Conservation (phyloP, 148 eudicot species). For the Agrostemma githago region DNA sequence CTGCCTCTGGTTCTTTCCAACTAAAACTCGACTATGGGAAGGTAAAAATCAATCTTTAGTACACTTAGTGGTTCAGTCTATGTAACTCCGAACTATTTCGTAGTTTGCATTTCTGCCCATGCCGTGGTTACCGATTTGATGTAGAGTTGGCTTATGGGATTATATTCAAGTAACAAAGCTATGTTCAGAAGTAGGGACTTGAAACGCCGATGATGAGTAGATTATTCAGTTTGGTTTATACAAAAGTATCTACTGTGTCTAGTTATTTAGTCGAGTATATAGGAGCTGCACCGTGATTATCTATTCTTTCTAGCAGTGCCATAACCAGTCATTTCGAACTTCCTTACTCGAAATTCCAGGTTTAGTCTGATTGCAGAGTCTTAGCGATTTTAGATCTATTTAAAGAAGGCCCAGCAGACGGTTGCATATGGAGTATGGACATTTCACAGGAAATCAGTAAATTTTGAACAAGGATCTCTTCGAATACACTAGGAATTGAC, state of each 20-base stretch:
- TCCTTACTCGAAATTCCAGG: too few species aligned
- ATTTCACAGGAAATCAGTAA: neutral
- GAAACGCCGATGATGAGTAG: neutral
- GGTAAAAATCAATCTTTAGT: neutral
- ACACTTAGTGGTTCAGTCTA: neutral
- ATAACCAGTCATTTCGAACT: too few species aligned
- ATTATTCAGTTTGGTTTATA: neutral
- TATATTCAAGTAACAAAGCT: neutral
- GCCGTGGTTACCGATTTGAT: neutral
- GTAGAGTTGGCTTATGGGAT: neutral
- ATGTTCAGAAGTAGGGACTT: neutral
- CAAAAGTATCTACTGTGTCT: too few species aligned
- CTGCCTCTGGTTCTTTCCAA: slow-evolving; percentile 37
- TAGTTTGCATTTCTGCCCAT: neutral
- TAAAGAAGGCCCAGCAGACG: too few species aligned
- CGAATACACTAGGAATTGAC: neutral
- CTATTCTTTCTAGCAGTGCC: neutral
- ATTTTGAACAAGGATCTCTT: neutral
- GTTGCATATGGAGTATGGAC: too few species aligned
- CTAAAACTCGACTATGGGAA: neutral
- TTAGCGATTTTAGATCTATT: too few species aligned
- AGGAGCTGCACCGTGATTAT: neutral
- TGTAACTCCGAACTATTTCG: neutral
- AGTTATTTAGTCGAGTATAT: too few species aligned
- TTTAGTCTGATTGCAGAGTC: too few species aligned